Conservation (phyloP, 1,139 yeast genomes). For the Zygosaccharomyces sapae region DNA sequence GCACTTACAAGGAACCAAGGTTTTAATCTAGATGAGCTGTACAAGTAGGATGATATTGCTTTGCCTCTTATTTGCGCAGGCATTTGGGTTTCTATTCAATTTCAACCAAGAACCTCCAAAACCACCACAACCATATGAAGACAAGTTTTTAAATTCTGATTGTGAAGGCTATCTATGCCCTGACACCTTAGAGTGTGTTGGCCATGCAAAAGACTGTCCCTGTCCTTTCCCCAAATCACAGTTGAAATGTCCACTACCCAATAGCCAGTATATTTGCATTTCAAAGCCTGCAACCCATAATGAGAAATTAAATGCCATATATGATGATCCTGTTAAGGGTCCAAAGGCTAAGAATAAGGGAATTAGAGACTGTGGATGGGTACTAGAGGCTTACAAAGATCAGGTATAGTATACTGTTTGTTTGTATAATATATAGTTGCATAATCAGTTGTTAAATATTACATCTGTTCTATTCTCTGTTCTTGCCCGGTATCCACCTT, state of each 20-base stretch:
- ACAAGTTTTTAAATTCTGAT: conserved; percentile 38
- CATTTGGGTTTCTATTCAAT: conserved; percentile 14
- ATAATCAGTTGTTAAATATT: background rate
- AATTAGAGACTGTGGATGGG: conserved; percentile 77
- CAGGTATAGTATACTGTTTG: conserved; percentile 36
- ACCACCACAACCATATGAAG: conserved; percentile 38
- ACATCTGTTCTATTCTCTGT: conserved; percentile 52
- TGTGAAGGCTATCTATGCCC: conserved; percentile 77
- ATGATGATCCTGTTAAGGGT: conserved; percentile 50
- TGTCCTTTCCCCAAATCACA: conserved; percentile 87
- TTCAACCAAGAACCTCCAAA: conserved; percentile 39
- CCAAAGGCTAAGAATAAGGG: conserved; percentile 51
- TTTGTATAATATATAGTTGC: background rate
- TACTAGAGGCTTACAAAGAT: conserved; percentile 50
- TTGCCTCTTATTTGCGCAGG: conserved; percentile 1
- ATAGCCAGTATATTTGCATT: conserved; percentile 65
- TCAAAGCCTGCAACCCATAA: conserved; percentile 65
- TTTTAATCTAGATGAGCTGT: background rate
- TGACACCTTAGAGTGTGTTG: conserved; percentile 76
- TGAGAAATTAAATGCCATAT: conserved; percentile 36
- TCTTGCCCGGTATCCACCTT: conserved; percentile 81
- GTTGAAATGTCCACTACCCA: conserved; percentile 71
- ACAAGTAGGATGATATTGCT: background rate
- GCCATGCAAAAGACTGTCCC: conserved; percentile 68
- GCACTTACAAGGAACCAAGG: background rate